Percentiles rank a stretch among this genome's conserved stretches.
Evolutionary conservation across 768 basidiomycete species (phyloP).

Genomic region (Amanita brunnescens): DNA sequence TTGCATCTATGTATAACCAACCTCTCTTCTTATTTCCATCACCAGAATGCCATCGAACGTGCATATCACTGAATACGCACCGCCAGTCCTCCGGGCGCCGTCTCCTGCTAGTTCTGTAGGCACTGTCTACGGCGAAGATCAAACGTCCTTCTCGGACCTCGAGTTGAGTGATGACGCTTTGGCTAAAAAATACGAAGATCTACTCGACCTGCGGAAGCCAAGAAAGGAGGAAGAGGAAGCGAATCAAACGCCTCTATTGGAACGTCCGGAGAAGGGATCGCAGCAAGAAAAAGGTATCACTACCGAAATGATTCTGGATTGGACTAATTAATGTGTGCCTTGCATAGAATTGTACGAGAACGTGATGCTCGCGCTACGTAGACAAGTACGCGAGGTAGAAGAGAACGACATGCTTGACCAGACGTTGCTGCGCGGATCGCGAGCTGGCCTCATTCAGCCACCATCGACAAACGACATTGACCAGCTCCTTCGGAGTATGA

Average conservation of each 20-base stretch:
- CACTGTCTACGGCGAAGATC: conserved; percentile 35
- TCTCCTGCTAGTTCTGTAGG: conserved; percentile 48
- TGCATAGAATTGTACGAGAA: conserved; percentile 23
- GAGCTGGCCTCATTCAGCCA: conserved; percentile 33
- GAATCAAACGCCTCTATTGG: conserved; percentile 29
- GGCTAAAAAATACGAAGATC: conserved; percentile 34
- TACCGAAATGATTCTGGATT: conserved; percentile 6
- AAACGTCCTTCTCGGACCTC: conserved; percentile 36
- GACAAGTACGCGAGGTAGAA: conserved; percentile 30
- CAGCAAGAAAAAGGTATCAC: conserved; percentile 26
- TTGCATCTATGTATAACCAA: neutral
- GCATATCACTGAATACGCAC: conserved; percentile 37
- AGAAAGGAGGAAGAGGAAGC: conserved; percentile 33
- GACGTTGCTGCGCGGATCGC: conserved; percentile 36
- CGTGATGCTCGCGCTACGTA: conserved; percentile 28
- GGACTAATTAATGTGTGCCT: neutral
- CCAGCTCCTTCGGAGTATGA: conserved; percentile 43
- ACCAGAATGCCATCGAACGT: conserved; percentile 16
- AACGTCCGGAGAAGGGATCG: conserved; percentile 18
- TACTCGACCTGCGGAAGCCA: conserved; percentile 27
- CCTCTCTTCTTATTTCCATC: neutral
- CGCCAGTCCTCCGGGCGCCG: conserved; percentile 37
- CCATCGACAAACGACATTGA: conserved; percentile 40
- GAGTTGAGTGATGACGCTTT: conserved; percentile 34
- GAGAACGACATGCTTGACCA: conserved; percentile 43